Percentiles rank a stretch among this genome's conserved stretches.
Evolutionary conservation across 164 flowering plant genomes (phyloP).

Genomic region (Taxillus chinensis): DNA sequence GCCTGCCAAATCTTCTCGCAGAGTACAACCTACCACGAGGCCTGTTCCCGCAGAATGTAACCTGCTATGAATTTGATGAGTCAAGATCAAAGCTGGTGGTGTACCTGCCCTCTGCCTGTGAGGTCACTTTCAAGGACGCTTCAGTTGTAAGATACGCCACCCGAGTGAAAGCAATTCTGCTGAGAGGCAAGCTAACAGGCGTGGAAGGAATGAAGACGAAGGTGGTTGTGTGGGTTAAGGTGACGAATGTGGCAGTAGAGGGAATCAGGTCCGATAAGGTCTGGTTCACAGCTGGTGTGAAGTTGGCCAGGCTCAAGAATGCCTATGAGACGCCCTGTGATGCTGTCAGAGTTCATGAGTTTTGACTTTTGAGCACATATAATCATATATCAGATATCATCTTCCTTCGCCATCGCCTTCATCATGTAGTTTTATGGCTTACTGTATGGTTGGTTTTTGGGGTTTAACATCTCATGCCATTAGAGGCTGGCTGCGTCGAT

Average conservation of each 20-base stretch:
- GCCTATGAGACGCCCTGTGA: slow-evolving; percentile 55
- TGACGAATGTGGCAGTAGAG: slow-evolving; percentile 60
- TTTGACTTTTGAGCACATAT: slow-evolving; percentile 27
- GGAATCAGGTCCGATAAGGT: slow-evolving; percentile 78
- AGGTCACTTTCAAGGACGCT: slow-evolving; percentile 79
- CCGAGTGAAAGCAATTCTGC: slow-evolving; percentile 50
- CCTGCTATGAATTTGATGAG: slow-evolving; percentile 77
- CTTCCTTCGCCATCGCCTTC: too few relatives aligned
- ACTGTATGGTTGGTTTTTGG: too few relatives aligned
- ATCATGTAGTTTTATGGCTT: too few relatives aligned
- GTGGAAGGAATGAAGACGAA: slow-evolving; percentile 96
- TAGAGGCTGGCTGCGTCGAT: too few relatives aligned
- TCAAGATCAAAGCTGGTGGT: slow-evolving; percentile 64
- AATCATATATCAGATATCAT: too few relatives aligned
- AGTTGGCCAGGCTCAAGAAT: slow-evolving; percentile 64
- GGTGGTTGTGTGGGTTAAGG: slow-evolving; percentile 87
- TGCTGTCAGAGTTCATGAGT: slow-evolving; percentile 55
- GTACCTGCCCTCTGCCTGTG: slow-evolving; percentile 63
- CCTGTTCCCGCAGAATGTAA: slow-evolving; percentile 78
- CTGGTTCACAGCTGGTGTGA: slow-evolving; percentile 80
- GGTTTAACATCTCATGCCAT: too few relatives aligned
- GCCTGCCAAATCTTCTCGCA: slow-evolving; percentile 48
- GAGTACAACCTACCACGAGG: slow-evolving; percentile 68
- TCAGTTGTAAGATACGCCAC: slow-evolving; percentile 45
- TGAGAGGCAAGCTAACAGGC: slow-evolving; percentile 69